Percentiles rank a stretch among this genome's conserved stretches.
phyloP scores from a whole-genome alignment of 805 yeast species.

The Saccharomycopsis fibuligera region DNA sequence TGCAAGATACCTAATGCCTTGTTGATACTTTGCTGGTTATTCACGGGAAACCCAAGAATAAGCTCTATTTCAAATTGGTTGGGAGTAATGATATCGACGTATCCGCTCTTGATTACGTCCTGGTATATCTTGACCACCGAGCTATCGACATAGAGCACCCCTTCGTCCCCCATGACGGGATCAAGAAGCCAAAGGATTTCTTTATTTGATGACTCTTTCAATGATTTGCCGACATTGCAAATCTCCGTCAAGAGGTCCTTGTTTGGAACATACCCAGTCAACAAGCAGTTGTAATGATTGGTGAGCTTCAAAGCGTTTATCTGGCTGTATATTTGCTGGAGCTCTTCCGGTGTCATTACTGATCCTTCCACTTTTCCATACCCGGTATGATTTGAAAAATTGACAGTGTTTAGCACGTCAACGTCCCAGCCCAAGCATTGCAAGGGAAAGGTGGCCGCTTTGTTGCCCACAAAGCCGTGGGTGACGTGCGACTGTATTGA shows the following conservation, averaged over 20 bases:
- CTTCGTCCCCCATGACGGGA: constrained; percentile 81
- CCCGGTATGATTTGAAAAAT: constrained; percentile 89
- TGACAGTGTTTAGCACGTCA: constrained; percentile 81
- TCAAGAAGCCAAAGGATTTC: constrained; percentile 54
- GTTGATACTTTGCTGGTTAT: constrained; percentile 32
- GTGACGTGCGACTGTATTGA: constrained; percentile 86
- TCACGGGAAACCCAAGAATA: constrained; percentile 47
- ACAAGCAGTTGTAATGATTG: constrained; percentile 42
- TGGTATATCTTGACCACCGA: constrained; percentile 55
- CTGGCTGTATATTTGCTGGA: constrained; percentile 36
- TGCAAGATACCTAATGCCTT: constrained; percentile 47
- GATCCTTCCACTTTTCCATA: constrained; percentile 55
- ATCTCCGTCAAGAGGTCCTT: constrained; percentile 37
- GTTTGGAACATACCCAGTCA: constrained; percentile 68
- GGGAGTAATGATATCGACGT: constrained; percentile 79
- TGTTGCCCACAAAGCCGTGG: constrained; percentile 93
- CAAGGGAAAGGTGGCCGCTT: constrained; percentile 85
- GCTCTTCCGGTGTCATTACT: constrained; percentile 34
- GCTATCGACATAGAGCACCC: constrained; percentile 58
- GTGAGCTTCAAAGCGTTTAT: constrained; percentile 28
- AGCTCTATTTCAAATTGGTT: constrained; percentile 86
- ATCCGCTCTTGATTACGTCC: constrained; percentile 35
- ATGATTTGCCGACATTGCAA: constrained; percentile 32
- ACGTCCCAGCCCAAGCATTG: constrained; percentile 89
- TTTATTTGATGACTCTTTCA: constrained; percentile 27